Evolutionary conservation across 768 basidiomycete genomes (phyloP).

Genomic region (Agaricus blazei): DNA sequence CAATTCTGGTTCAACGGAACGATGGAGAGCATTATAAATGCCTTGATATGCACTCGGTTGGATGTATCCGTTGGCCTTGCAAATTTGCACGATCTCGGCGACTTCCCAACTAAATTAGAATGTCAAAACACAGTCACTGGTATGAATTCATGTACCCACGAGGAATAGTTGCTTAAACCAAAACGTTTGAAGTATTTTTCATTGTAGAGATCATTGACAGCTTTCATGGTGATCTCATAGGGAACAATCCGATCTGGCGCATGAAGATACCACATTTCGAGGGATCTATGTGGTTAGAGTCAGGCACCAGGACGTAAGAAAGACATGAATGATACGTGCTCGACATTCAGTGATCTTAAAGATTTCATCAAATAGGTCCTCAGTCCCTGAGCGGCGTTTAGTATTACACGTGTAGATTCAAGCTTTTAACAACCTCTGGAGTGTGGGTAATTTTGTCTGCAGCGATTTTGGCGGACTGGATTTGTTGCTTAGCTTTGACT

Average conservation of each 20-base stretch:
- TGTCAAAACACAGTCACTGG: not conserved
- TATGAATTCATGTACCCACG: not conserved
- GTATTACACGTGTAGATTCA: not conserved
- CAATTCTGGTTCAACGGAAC: conserved; percentile 37
- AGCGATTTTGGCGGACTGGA: not conserved
- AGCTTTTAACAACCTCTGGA: conserved; percentile 20
- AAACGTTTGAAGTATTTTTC: not conserved
- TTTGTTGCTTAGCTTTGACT: too few relatives aligned
- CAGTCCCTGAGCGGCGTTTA: conserved; percentile 27
- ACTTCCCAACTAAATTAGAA: not conserved
- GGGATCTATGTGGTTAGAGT: not conserved
- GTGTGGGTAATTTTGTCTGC: conserved; percentile 21
- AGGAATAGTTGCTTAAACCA: not conserved
- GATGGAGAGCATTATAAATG: conserved; percentile 37
- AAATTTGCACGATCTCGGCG: conserved; percentile 42
- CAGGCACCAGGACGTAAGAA: not conserved
- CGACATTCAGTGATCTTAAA: conserved; percentile 16
- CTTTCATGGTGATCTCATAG: too few relatives aligned
- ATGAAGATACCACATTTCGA: not conserved
- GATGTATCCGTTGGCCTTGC: conserved; percentile 48
- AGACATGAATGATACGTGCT: not conserved
- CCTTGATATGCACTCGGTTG: conserved; percentile 53
- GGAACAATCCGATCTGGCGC: not conserved
- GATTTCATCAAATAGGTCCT: conserved; percentile 43
- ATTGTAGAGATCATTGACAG: not conserved